A percentile compares a stretch with the other conserved stretches of the same genome.
These are phyloP conservation scores for Aureobasidium sp. DNA, from an alignment of 2,329 filamentous ascomycete genomes.

Conservation along the genomic window DNA sequence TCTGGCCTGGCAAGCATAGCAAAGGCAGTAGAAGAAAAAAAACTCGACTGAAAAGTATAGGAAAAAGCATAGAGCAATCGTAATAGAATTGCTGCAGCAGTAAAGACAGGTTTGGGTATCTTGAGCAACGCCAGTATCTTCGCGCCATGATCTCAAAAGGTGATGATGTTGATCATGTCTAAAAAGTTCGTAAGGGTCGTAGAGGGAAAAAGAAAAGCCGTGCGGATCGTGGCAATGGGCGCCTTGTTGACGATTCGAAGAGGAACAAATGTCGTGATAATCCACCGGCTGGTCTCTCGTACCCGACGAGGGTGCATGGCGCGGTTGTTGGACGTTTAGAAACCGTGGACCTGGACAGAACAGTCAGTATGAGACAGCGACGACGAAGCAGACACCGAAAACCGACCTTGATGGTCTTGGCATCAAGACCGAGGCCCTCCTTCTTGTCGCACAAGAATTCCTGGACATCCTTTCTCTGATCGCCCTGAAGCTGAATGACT, in stretches of 20 bases:
- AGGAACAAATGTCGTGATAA: conserved; percentile 5
- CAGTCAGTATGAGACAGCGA: background rate
- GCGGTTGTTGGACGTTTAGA: conserved; percentile 43
- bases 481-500: conserved; percentile 98
- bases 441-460: conserved; percentile 96
- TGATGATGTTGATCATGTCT: conserved; percentile 6
- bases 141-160: conserved; percentile 1
- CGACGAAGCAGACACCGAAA: background rate
- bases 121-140: background rate
- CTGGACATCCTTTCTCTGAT: conserved; percentile 97
- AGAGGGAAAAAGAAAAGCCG: conserved; percentile 12
- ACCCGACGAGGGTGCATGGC: conserved; percentile 20
- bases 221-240: conserved; percentile 12
- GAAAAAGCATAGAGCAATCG: background rate
- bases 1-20: background rate
- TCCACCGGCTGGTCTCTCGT: conserved; percentile 17
- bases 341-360: conserved; percentile 48
- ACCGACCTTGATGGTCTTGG: conserved; percentile 88
- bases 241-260: conserved; percentile 10
- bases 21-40: background rate
- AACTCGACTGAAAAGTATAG: background rate
- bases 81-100: background rate
- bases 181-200: conserved; percentile 15
- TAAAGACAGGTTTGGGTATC: conserved; percentile 10
- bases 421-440: conserved; percentile 85